Conservation (phyloP, 2,329 filamentous ascomycete species). For the Penicillium oxalicum region DNA sequence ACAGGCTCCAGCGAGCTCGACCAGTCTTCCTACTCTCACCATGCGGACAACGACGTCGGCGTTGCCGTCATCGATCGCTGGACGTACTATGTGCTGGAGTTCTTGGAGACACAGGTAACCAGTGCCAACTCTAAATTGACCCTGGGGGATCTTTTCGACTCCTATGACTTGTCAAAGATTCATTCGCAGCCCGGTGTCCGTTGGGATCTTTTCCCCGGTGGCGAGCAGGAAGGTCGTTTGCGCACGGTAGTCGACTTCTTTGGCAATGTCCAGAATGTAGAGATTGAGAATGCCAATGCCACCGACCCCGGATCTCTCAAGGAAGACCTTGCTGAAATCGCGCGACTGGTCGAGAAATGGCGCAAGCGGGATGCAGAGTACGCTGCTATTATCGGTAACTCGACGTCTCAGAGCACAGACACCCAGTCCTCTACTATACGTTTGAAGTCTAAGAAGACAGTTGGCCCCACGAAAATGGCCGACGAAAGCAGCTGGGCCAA, state of each 20-base stretch:
- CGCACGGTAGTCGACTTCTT: conserved; percentile 94
- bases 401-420: conserved; percentile 10
- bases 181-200: conserved; percentile 86
- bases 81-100: conserved; percentile 98
- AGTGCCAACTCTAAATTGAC: conserved; percentile 84
- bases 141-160: conserved; percentile 90
- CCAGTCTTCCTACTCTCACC: conserved; percentile 94
- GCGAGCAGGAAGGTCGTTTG: conserved; percentile 67
- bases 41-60: conserved; percentile 95
- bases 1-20: conserved; percentile 95
- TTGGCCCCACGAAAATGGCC: conserved; percentile 53
- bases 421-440: conserved; percentile 15
- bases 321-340: conserved; percentile 72
- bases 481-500: conserved; percentile 62
- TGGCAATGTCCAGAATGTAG: conserved; percentile 94
- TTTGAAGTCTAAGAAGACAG: conserved; percentile 32
- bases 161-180: conserved; percentile 90
- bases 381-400: conserved; percentile 22
- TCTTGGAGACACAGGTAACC: conserved; percentile 82
- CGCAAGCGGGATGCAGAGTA: conserved; percentile 33
- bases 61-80: conserved; percentile 98
- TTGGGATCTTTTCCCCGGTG: conserved; percentile 90
- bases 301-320: conserved; percentile 49
- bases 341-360: conserved; percentile 52
- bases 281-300: conserved; percentile 62